Conservation (phyloP, 192 early-diverging fungal genomes). For the Diversispora epigaea region DNA sequence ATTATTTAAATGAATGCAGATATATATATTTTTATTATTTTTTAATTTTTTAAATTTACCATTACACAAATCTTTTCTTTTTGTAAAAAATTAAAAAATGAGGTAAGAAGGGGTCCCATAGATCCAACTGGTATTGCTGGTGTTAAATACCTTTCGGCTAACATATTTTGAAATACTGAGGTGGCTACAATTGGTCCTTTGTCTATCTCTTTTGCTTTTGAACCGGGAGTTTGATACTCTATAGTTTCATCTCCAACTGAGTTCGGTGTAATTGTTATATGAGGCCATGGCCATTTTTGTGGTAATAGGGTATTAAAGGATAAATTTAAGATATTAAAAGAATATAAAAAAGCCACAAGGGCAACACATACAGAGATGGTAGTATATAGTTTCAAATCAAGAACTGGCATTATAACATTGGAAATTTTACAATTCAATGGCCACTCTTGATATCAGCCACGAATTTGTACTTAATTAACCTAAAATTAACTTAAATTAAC, state of each 20-base stretch:
- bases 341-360: constrained; percentile 18
- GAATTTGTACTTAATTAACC: too few relatives aligned
- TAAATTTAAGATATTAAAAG: constrained; percentile 1
- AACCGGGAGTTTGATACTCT: background rate
- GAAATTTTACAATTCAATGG: background rate
- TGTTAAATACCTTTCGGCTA: constrained; percentile 40
- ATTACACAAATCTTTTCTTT: constrained; percentile 50
- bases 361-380: constrained; percentile 16
- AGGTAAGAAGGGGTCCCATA: constrained; percentile 36
- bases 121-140: constrained; percentile 36
- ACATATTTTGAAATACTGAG: constrained; percentile 41
- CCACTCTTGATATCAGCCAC: background rate
- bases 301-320: background rate
- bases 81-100: constrained; percentile 45
- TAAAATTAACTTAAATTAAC: too few relatives aligned
- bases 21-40: background rate
- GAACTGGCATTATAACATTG: constrained; percentile 21
- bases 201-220: constrained; percentile 20
- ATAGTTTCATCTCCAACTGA: background rate
- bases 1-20: background rate
- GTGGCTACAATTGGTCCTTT: constrained; percentile 36
- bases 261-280: background rate
- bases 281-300: background rate
- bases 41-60: constrained; percentile 26
- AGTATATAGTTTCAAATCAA: constrained; percentile 19